Percentiles rank a stretch among this genome's conserved stretches.
Evolutionary conservation across 108 stramenopile species (phyloP).

Genomic region (Discostella pseudostelligera): DNA sequence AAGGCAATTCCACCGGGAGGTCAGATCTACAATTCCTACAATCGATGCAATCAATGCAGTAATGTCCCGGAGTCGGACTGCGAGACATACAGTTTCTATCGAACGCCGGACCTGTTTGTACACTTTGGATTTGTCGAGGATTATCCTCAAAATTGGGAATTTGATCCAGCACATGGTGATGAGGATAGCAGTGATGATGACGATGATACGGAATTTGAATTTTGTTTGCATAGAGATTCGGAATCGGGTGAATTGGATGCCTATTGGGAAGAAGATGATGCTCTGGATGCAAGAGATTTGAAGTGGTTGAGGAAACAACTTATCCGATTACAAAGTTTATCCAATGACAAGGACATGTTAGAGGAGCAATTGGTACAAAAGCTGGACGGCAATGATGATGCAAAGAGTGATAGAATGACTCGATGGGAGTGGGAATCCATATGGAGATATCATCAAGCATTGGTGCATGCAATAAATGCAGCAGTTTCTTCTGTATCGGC

Average conservation of each 20-base stretch:
- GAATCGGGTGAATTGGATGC: conserved; percentile 22
- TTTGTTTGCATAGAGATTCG: conserved; percentile 21
- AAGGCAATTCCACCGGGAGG: conserved; percentile 35
- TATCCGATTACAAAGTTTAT: conserved; percentile 16
- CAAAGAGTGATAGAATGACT: conserved; percentile 17
- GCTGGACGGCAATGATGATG: not conserved
- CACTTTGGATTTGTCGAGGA: conserved; percentile 36
- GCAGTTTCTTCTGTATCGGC: conserved; percentile 7
- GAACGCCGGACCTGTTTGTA: conserved; percentile 28
- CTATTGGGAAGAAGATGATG: conserved; percentile 14
- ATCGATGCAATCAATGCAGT: conserved; percentile 43
- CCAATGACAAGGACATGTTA: conserved; percentile 14
- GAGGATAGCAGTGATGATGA: conserved; percentile 12
- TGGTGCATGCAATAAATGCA: conserved; percentile 21
- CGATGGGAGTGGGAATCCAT: conserved; percentile 38
- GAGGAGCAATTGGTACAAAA: conserved; percentile 23
- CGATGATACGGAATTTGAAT: conserved; percentile 26
- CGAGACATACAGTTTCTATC: conserved; percentile 31
- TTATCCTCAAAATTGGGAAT: conserved; percentile 39
- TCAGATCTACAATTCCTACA: conserved; percentile 48
- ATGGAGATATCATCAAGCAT: conserved; percentile 43
- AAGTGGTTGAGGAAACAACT: conserved; percentile 30
- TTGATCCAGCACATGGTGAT: conserved; percentile 22
- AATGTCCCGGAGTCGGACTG: conserved; percentile 17
- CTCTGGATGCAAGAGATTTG: conserved; percentile 25